Evolutionary conservation across 176 grass and related monocot species (phyloP).

Genomic region (Avena eriantha): DNA sequence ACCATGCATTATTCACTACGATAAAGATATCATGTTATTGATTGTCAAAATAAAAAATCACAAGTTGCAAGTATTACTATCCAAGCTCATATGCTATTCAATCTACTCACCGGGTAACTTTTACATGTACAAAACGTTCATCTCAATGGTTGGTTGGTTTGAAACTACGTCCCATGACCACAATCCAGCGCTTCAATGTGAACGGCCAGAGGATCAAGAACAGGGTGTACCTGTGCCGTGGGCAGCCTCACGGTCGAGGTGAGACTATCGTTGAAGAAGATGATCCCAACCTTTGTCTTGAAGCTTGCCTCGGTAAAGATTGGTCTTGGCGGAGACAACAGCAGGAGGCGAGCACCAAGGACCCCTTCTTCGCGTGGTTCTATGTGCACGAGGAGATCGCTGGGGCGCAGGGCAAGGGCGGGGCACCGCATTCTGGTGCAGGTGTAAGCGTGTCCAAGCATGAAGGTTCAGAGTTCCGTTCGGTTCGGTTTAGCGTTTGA

Average conservation of each 20-base stretch:
- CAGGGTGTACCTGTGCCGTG: constrained; percentile 73
- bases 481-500: neutral
- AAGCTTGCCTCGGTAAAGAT: constrained; percentile 58
- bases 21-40: too few species aligned
- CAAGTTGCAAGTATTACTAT: too few species aligned
- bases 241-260: constrained; percentile 80
- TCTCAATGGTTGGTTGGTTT: too few species aligned
- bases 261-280: constrained; percentile 83
- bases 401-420: constrained; percentile 85
- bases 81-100: too few species aligned
- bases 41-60: too few species aligned
- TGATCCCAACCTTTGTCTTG: constrained; percentile 88
- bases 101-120: too few species aligned
- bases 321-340: constrained; percentile 28
- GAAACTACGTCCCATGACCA: too few species aligned
- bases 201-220: constrained; percentile 77
- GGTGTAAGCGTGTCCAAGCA: constrained; percentile 56
- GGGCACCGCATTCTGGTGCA: constrained; percentile 88
- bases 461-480: constrained; percentile 32
- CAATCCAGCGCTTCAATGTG: too few species aligned
- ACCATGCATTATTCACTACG: too few species aligned
- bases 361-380: constrained; percentile 91
- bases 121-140: too few species aligned
- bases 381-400: constrained; percentile 93
- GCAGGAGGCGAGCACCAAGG: constrained; percentile 73